Conservation (phyloP, 2,329 filamentous ascomycete genomes). For the Colletotrichum salicis region DNA sequence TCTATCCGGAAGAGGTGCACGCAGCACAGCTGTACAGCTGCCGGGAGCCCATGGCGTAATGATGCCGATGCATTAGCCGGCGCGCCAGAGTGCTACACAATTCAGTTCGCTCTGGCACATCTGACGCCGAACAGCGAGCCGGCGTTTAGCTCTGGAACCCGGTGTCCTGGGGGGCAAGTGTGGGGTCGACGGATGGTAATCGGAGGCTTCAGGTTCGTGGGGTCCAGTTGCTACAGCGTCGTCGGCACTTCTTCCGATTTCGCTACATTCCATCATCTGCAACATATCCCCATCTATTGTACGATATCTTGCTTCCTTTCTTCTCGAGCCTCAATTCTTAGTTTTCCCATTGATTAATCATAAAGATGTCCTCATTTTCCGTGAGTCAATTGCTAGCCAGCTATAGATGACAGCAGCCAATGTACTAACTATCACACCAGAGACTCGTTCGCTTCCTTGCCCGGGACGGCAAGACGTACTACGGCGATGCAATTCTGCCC, state of each 20-base stretch:
- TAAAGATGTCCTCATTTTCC: slow-evolving; percentile 49
- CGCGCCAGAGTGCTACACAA: background rate
- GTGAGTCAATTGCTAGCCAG: slow-evolving; percentile 45
- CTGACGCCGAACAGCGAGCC: background rate
- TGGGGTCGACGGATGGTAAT: slow-evolving; percentile 22
- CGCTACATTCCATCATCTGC: slow-evolving; percentile 12
- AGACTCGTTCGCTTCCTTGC: slow-evolving; percentile 80
- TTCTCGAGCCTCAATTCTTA: no score
- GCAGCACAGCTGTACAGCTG: background rate
- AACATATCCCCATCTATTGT: background rate
- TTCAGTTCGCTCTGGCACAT: background rate
- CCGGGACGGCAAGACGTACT: slow-evolving; percentile 75
- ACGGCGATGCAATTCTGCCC: slow-evolving; percentile 79
- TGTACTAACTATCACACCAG: slow-evolving; percentile 49
- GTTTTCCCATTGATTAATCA: background rate
- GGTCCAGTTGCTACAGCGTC: background rate
- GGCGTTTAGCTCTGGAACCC: background rate
- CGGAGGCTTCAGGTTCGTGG: slow-evolving; percentile 8
- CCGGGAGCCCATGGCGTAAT: background rate
- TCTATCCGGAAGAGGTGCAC: slow-evolving; percentile 4
- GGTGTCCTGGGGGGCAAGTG: background rate
- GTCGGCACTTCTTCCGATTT: background rate
- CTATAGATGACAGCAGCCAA: background rate
- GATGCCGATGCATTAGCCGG: slow-evolving; percentile 23
- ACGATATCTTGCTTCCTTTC: background rate